phyloP scores from a whole-genome alignment of 2,329 filamentous ascomycete genomes.

The Fusarium lateritium region DNA sequence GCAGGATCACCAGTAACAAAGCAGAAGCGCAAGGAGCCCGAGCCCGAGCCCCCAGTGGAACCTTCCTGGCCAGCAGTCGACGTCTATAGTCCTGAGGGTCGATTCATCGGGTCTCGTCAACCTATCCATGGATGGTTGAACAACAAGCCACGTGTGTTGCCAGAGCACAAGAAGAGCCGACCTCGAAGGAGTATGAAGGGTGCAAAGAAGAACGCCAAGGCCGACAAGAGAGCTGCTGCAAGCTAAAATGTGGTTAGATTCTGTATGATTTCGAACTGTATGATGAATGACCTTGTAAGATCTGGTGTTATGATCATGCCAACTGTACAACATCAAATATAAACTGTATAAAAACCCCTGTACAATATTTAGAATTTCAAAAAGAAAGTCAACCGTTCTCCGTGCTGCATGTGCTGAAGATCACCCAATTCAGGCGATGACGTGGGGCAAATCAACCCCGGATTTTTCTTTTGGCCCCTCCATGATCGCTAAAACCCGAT shows the following conservation, averaged over 20 bases:
- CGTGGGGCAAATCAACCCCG: constrained; percentile 40
- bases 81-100: constrained; percentile 88
- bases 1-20: not conserved
- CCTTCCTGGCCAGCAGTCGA: constrained; percentile 80
- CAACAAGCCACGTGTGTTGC: constrained; percentile 68
- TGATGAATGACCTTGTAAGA: constrained; percentile 35
- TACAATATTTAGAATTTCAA: constrained; percentile 10
- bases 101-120: constrained; percentile 76
- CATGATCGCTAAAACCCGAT: constrained; percentile 27
- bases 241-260: constrained; percentile 10
- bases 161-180: constrained; percentile 65
- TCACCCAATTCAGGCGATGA: constrained; percentile 30
- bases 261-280: constrained; percentile 20
- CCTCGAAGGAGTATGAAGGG: constrained; percentile 81
- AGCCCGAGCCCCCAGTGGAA: constrained; percentile 46
- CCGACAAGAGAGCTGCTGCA: constrained; percentile 46
- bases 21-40: constrained; percentile 23
- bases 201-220: constrained; percentile 60
- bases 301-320: constrained; percentile 23
- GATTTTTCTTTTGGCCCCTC: constrained; percentile 39
- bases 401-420: constrained; percentile 1
- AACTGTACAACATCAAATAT: constrained; percentile 27
- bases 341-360: constrained; percentile 29
- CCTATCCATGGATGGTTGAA: constrained; percentile 82
- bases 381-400: too few species aligned